phyloP scores from a whole-genome alignment of 2,329 filamentous ascomycete genomes.

The Alternaria gaisen region DNA sequence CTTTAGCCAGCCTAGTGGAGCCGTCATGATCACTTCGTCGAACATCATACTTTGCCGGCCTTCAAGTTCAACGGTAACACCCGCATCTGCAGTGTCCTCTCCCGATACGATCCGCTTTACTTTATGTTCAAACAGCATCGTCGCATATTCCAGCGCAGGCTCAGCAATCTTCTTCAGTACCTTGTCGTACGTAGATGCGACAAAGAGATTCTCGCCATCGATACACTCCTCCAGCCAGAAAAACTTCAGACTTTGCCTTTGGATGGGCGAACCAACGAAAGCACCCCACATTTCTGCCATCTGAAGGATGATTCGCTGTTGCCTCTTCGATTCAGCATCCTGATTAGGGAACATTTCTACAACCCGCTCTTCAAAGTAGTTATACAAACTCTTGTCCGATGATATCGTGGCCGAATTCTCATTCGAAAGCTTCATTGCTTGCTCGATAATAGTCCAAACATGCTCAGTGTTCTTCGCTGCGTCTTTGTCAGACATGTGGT shows the following conservation, averaged over 20 bases:
- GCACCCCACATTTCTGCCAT: conserved; percentile 74
- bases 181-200: conserved; percentile 67
- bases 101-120: conserved; percentile 55
- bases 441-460: conserved; percentile 74
- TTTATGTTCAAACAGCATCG: conserved; percentile 61
- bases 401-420: conserved; percentile 63
- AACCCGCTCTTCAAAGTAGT: conserved; percentile 64
- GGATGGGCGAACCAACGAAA: conserved; percentile 72
- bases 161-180: conserved; percentile 68
- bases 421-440: conserved; percentile 73
- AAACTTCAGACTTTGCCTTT: conserved; percentile 74
- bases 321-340: conserved; percentile 53
- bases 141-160: conserved; percentile 63
- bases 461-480: conserved; percentile 55
- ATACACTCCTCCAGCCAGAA: conserved; percentile 83
- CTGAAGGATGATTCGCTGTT: conserved; percentile 60
- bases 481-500: conserved; percentile 57
- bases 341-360: conserved; percentile 52
- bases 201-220: conserved; percentile 73
- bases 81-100: conserved; percentile 26
- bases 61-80: conserved; percentile 55
- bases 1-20: conserved; percentile 68
- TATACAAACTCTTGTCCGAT: conserved; percentile 61
- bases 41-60: conserved; percentile 62
- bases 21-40: conserved; percentile 74